These are phyloP conservation scores for Crucibulum laeve DNA, from an alignment of 768 basidiomycete genomes.

Conservation along the genomic window DNA sequence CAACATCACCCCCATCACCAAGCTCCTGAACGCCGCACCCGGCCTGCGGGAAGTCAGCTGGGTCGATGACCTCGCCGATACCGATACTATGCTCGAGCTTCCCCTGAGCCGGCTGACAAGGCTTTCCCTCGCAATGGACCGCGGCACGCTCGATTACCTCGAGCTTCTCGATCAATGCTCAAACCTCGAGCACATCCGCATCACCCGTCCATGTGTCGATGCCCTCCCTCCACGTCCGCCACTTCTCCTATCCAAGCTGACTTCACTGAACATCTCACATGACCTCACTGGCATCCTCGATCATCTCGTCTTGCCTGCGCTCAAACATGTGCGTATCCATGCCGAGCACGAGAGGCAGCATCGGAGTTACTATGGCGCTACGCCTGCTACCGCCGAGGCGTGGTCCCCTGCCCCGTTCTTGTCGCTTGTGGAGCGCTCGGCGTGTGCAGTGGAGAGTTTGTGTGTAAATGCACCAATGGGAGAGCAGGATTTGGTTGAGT, in stretches of 20 bases:
- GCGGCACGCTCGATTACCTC: constrained; percentile 25
- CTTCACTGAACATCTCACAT: constrained; percentile 25
- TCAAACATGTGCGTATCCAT: constrained; percentile 25
- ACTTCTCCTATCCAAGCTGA: constrained; percentile 23
- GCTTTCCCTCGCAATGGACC: constrained; percentile 24
- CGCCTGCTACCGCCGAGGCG: constrained; percentile 1
- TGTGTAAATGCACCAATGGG: constrained; percentile 22
- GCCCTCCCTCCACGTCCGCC: constrained; percentile 16
- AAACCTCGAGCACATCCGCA: constrained; percentile 27
- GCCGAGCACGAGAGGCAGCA: constrained; percentile 12
- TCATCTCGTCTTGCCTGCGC: constrained; percentile 23
- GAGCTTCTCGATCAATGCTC: constrained; percentile 23
- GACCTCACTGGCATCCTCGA: constrained; percentile 24
- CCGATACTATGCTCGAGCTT: constrained; percentile 21
- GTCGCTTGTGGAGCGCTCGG: constrained; percentile 23
- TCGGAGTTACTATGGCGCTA: neutral
- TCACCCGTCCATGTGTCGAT: constrained; percentile 20
- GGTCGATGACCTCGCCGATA: constrained; percentile 29
- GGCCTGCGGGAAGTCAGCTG: constrained; percentile 23
- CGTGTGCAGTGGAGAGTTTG: constrained; percentile 21
- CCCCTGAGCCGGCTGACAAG: constrained; percentile 22
- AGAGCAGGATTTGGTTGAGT: constrained; percentile 20
- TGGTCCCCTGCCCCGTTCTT: constrained; percentile 24
- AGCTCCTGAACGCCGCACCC: constrained; percentile 21
- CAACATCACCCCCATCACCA: constrained; percentile 23